Conservation (phyloP, 805 yeast species). For the Candida quercuum region DNA sequence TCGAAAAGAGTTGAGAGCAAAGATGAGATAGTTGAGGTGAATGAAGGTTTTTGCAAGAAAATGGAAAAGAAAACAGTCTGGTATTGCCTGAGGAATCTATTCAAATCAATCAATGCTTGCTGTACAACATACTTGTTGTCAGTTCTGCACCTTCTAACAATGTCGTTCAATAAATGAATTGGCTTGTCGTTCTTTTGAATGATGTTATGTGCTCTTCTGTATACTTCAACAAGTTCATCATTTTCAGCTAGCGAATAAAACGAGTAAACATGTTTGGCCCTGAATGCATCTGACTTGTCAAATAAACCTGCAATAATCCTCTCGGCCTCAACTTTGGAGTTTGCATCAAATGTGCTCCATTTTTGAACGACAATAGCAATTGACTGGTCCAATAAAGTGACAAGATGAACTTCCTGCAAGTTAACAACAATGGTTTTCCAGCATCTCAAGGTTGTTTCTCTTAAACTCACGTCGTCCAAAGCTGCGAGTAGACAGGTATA, state of each 20-base stretch:
- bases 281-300: slow-evolving; percentile 28
- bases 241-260: slow-evolving; percentile 47
- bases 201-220: slow-evolving; percentile 22
- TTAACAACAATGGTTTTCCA: slow-evolving; percentile 58
- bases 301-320: slow-evolving; percentile 38
- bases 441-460: slow-evolving; percentile 56
- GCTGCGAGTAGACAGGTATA: slow-evolving; percentile 83
- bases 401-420: slow-evolving; percentile 52
- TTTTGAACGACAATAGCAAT: slow-evolving; percentile 69
- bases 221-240: slow-evolving; percentile 30
- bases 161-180: slow-evolving; percentile 39
- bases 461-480: slow-evolving; percentile 56
- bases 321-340: slow-evolving; percentile 46
- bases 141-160: slow-evolving; percentile 50
- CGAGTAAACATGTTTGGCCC: slow-evolving; percentile 42
- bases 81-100: slow-evolving; percentile 44
- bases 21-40: slow-evolving; percentile 32
- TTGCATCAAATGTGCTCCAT: slow-evolving; percentile 47
- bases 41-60: slow-evolving; percentile 31
- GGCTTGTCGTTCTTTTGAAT: slow-evolving; percentile 29
- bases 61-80: slow-evolving; percentile 44
- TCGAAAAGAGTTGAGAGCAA: slow-evolving; percentile 50
- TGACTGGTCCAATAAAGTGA: slow-evolving; percentile 66
- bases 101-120: slow-evolving; percentile 65
- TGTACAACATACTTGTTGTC: slow-evolving; percentile 67